These are phyloP conservation scores for Colletotrichum sp. DNA, from an alignment of 2,329 filamentous ascomycete species.

Conservation along the genomic window DNA sequence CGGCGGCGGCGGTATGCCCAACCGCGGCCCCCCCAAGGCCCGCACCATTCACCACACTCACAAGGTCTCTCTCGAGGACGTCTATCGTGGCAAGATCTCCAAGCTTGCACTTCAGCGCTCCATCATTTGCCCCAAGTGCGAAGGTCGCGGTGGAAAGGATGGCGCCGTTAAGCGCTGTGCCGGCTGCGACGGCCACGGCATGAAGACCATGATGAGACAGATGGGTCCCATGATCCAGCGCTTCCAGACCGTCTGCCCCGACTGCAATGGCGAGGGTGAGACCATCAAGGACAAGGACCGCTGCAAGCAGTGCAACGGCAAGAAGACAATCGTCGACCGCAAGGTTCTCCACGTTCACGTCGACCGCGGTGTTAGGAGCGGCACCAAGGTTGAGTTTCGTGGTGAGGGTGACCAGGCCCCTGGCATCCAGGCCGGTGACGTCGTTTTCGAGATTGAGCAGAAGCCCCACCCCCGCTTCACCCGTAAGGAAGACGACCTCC, in stretches of 20 bases:
- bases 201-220: conserved; percentile 99
- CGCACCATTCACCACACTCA: conserved; percentile 98
- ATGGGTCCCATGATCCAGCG: conserved; percentile 99
- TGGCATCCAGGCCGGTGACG: conserved; percentile 91
- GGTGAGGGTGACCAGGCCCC: conserved; percentile 97
- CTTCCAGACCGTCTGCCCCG: conserved; percentile 98
- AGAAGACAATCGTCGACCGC: conserved; percentile 97
- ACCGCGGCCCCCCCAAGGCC: conserved; percentile 83
- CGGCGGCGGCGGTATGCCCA: conserved; percentile 75
- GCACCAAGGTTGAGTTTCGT: conserved; percentile 95
- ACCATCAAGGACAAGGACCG: conserved; percentile 96
- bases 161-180: conserved; percentile 93
- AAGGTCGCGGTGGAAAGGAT: conserved; percentile 94
- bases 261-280: conserved; percentile 97
- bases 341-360: conserved; percentile 99
- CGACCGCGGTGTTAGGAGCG: conserved; percentile 90
- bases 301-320: conserved; percentile 95
- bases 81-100: conserved; percentile 97
- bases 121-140: conserved; percentile 94
- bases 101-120: conserved; percentile 98
- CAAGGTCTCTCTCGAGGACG: conserved; percentile 97
- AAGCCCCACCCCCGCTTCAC: conserved; percentile 97
- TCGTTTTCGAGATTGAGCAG: conserved; percentile 98
- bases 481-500: conserved; percentile 93
- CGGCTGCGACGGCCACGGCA: conserved; percentile 91